Conservation (phyloP, 176 grass and related monocot genomes). For the Oryza coarctata region DNA sequence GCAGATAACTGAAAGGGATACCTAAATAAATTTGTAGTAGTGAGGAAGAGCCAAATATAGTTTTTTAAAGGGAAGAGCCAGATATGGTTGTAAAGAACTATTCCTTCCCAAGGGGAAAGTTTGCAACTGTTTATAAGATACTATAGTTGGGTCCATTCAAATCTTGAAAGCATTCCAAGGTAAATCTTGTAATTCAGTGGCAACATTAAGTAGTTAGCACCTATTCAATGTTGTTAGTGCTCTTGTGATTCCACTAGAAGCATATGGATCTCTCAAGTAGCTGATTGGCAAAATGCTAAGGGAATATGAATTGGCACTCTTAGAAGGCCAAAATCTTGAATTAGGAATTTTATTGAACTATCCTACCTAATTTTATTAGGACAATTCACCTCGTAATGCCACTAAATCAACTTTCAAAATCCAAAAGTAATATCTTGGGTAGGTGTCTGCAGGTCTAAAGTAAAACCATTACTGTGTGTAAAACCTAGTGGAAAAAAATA, state of each 20-base stretch:
- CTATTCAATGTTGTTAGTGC: neutral
- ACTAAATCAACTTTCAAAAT: neutral
- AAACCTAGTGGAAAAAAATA: neutral
- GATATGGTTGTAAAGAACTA: neutral
- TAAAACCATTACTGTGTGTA: neutral
- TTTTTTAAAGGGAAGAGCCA: neutral
- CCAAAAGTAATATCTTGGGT: neutral
- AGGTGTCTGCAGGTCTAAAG: neutral
- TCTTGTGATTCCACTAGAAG: neutral
- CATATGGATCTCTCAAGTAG: neutral
- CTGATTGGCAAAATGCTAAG: neutral
- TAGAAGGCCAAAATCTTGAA: neutral
- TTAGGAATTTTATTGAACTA: neutral
- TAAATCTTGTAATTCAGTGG: neutral
- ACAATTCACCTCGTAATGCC: neutral
- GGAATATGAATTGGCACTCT: too few relatives aligned
- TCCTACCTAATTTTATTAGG: neutral
- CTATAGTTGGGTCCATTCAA: neutral
- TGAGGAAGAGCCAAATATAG: constrained; percentile 3
- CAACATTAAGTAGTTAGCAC: neutral
- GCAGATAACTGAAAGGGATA: constrained; percentile 84
- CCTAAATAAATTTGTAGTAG: constrained; percentile 49
- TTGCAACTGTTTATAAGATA: neutral
- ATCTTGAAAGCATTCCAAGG: neutral
- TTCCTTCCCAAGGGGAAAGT: neutral